Evolutionary conservation across 2,329 filamentous ascomycete genomes (phyloP).

Genomic region (Ascomycota sp.): DNA sequence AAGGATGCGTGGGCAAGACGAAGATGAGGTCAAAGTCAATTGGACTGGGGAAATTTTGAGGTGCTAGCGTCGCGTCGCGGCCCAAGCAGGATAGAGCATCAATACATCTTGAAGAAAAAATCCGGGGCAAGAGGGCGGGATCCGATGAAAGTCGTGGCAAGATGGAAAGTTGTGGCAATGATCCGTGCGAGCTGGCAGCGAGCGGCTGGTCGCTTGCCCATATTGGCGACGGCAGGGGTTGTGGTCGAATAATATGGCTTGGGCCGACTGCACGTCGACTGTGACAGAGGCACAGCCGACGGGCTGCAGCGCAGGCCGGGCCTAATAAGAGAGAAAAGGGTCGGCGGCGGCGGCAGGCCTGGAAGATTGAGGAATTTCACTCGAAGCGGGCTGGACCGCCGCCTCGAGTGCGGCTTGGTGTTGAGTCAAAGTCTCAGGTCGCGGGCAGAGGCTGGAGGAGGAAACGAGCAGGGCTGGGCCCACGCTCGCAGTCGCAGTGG

Average conservation of each 20-base stretch:
- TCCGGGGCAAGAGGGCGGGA: too few species aligned
- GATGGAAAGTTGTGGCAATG: background rate
- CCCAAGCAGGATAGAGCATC: too few species aligned
- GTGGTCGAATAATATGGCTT: background rate
- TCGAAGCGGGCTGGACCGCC: background rate
- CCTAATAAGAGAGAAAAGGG: background rate
- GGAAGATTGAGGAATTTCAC: background rate
- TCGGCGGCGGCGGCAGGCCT: background rate
- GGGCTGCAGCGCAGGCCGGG: background rate
- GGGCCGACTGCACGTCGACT: background rate
- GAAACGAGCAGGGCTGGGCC: too few species aligned
- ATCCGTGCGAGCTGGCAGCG: background rate
- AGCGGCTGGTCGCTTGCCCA: background rate
- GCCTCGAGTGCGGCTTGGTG: background rate
- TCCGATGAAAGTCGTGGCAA: background rate
- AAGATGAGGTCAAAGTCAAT: background rate
- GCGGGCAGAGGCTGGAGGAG: too few species aligned
- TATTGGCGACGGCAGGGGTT: background rate
- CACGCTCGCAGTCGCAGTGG: too few species aligned
- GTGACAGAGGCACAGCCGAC: background rate
- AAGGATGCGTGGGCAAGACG: background rate
- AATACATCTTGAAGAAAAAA: too few species aligned
- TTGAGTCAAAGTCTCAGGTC: background rate
- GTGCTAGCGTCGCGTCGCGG: too few species aligned
- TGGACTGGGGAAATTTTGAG: background rate